Evolutionary conservation across 208 protist genomes (phyloP), one percentile per base, ranked within the genome.

Genomic region (Leishmania turanica): DNA sequence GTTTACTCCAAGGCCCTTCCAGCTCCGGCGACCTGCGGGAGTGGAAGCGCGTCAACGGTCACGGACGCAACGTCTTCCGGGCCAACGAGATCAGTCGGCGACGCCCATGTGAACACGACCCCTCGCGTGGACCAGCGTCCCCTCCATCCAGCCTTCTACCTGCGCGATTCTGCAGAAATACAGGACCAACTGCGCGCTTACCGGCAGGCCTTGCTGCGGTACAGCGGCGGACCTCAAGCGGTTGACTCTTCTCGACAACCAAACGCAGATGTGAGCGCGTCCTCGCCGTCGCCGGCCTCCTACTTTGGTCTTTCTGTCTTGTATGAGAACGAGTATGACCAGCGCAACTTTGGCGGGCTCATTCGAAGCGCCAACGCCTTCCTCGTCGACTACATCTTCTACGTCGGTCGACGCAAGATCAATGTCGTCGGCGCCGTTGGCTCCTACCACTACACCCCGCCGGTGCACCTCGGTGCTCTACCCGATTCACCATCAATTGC

Each of bases 291-390:
- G 15, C n/a, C 66, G 8, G 21, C 75, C 5, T 24, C 79, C 9
- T 77, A 56, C 42, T 97, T 97, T 79, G 92, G 93, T 15, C 49
- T 98, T 24, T 95, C 91, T 13, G 88, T 98, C 13, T 83, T 98
- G 4, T 96, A 95, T 71, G 91, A 98, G 74, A 98, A 98, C 77
- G 91, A 91, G 37, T 90, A 81, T 45, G 95, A 98, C 78, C 92
- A 96, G 78, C 91, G 93, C 53, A 98, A 95, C 81, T 91, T 98
- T 68, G 93, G 92, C 49, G 95, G 95, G 21, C 85, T 98, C 45
- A 80, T 98, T 37, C 92, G 95, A 54, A 96, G 90, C 84, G 91
- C 93, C 31, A 98, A 98, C 82, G 93, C 92, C 3, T 98, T 98
- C 85, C 81, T 97, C 0, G 92, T 97, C 8, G 93, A 96, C 82